Conservation (phyloP, 1,139 yeast species). For the Suhomyces coccinellae region DNA sequence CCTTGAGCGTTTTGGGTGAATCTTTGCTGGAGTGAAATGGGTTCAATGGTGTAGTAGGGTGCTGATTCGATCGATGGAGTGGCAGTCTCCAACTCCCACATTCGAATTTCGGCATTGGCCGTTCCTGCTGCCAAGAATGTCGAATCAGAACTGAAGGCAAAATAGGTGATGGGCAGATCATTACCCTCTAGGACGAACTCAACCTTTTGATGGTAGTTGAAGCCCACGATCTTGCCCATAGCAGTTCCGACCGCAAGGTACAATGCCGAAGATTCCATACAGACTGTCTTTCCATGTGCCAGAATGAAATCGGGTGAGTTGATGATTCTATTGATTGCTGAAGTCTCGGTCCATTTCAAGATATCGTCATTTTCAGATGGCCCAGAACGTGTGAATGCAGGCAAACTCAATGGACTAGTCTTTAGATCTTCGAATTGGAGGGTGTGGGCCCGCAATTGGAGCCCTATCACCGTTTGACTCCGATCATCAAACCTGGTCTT, state of each 20-base stretch:
- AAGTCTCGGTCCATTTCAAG: constrained; percentile 30
- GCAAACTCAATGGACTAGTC: background rate
- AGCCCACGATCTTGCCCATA: constrained; percentile 57
- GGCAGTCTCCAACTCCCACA: constrained; percentile 29
- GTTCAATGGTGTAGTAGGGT: constrained; percentile 25
- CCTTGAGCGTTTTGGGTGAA: constrained; percentile 44
- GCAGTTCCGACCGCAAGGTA: constrained; percentile 63
- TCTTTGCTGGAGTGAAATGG: constrained; percentile 30
- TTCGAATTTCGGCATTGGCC: constrained; percentile 27
- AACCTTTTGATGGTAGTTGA: constrained; percentile 62
- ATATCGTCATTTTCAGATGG: constrained; percentile 9
- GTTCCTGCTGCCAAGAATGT: constrained; percentile 37
- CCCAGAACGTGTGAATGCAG: background rate
- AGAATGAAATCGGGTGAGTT: constrained; percentile 26
- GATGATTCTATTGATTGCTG: constrained; percentile 21
- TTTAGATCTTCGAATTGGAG: background rate
- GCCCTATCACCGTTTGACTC: constrained; percentile 33
- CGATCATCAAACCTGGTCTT: constrained; percentile 41
- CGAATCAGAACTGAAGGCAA: constrained; percentile 37
- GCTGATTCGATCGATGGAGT: background rate
- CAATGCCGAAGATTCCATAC: constrained; percentile 47
- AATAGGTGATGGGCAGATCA: constrained; percentile 20
- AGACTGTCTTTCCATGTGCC: constrained; percentile 51
- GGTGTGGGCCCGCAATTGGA: constrained; percentile 18
- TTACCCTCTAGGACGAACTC: constrained; percentile 37